Conservation (phyloP, 208 protist species). For the Trypanosoma avium region DNA sequence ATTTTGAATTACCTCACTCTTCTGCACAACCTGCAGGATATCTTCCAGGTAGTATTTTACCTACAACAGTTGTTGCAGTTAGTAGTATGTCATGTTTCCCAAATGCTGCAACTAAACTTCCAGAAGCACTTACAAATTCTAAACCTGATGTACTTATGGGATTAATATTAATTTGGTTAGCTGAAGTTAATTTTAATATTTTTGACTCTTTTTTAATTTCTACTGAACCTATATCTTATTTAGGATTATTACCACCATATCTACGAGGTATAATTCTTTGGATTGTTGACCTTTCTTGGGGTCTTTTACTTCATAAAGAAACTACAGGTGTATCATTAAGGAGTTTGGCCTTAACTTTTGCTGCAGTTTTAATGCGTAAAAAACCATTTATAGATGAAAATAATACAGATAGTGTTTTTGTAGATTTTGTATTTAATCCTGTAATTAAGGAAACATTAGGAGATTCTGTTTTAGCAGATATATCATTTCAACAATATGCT, state of each 20-base stretch:
- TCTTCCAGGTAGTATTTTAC: constrained; percentile 57
- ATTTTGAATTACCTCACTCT: constrained; percentile 49
- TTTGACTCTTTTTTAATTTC: constrained; percentile 66
- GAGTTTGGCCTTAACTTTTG: constrained; percentile 74
- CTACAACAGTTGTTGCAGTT: constrained; percentile 33
- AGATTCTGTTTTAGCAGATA: constrained; percentile 8
- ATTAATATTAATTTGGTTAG: constrained; percentile 71
- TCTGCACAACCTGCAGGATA: constrained; percentile 69
- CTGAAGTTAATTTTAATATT: constrained; percentile 60
- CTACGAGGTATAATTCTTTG: constrained; percentile 68
- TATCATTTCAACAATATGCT: constrained; percentile 27
- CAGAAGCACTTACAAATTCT: constrained; percentile 58
- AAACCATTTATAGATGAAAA: constrained; percentile 28
- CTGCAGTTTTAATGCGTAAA: constrained; percentile 43
- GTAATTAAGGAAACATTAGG: constrained; percentile 5
- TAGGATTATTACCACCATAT: constrained; percentile 68
- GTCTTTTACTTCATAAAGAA: constrained; percentile 55
- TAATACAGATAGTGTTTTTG: constrained; percentile 18
- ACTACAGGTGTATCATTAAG: constrained; percentile 68
- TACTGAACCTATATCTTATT: constrained; percentile 70
- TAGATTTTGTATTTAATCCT: constrained; percentile 13
- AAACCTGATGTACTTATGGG: constrained; percentile 71
- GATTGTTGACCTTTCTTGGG: constrained; percentile 72
- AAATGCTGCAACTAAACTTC: constrained; percentile 59
- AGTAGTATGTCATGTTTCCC: constrained; percentile 52